phyloP scores from a whole-genome alignment of 768 basidiomycete species.

The Rhizopogon rudus region DNA sequence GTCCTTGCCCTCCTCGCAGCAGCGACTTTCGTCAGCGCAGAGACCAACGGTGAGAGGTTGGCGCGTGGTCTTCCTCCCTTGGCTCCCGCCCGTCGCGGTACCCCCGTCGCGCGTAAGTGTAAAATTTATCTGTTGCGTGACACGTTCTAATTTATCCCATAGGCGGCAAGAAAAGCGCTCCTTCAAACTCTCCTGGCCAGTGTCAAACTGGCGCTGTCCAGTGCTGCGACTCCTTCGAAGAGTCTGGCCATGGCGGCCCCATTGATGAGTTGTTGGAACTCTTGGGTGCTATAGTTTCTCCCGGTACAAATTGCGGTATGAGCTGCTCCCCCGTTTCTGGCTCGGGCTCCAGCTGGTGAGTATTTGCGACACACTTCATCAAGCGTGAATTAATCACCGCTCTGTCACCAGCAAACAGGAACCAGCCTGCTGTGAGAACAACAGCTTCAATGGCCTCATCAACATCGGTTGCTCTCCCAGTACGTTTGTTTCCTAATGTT shows the following conservation, averaged over 20 bases:
- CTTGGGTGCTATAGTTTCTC: background rate
- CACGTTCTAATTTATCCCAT: background rate
- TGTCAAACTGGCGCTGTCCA: constrained; percentile 14
- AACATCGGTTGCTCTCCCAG: constrained; percentile 36
- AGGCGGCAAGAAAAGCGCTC: constrained; percentile 32
- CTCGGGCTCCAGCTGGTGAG: constrained; percentile 13
- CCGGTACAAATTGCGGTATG: constrained; percentile 14
- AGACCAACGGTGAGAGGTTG: constrained; percentile 49
- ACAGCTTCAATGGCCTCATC: constrained; percentile 31
- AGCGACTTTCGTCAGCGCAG: constrained; percentile 33
- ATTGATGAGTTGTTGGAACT: background rate
- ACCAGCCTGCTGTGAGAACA: constrained; percentile 37
- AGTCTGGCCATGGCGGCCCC: rapidly evolving
- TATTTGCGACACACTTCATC: background rate
- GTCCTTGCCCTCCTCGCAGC: constrained; percentile 33
- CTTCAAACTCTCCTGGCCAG: constrained; percentile 28
- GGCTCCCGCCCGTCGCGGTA: constrained; percentile 33
- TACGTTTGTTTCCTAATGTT: constrained; percentile 7
- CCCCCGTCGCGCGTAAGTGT: constrained; percentile 29
- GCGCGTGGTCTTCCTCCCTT: constrained; percentile 49
- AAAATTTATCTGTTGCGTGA: background rate
- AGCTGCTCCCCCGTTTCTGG: constrained; percentile 29
- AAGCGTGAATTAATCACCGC: background rate
- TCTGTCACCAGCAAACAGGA: constrained; percentile 22
- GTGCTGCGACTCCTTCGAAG: constrained; percentile 13